phyloP scores from a whole-genome alignment of 2,329 filamentous ascomycete species.

The Phaeosphaeria sp. region DNA sequence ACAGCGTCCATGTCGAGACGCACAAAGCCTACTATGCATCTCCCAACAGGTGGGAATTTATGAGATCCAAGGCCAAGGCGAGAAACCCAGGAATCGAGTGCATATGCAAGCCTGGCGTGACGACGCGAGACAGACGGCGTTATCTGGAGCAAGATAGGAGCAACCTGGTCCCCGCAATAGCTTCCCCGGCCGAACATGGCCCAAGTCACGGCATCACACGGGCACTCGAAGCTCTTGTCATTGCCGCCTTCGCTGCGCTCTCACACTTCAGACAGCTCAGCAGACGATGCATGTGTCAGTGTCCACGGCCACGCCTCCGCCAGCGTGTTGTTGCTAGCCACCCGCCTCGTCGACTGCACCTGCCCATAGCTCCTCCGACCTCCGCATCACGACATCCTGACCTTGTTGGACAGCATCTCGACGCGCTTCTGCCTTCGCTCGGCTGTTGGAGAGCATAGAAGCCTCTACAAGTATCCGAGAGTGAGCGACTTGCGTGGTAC shows the following conservation, averaged over 20 bases:
- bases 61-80: neutral
- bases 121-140: conserved; percentile 11
- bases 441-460: conserved; percentile 6
- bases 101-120: neutral
- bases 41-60: neutral
- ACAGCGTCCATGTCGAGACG: neutral
- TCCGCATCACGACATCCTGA: neutral
- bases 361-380: conserved; percentile 10
- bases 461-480: neutral
- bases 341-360: conserved; percentile 11
- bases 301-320: conserved; percentile 16
- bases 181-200: conserved; percentile 8
- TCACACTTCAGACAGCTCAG: neutral
- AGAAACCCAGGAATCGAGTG: neutral
- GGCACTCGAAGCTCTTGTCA: neutral
- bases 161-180: conserved; percentile 18
- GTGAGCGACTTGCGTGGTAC: neutral
- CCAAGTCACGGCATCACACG: neutral
- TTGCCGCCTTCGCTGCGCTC: conserved; percentile 8
- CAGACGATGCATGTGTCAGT: conserved; percentile 28
- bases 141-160: conserved; percentile 8
- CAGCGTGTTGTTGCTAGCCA: conserved; percentile 39
- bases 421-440: conserved; percentile 9
- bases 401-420: neutral
- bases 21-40: neutral